These are phyloP conservation scores for Hamigera avellanea DNA, from an alignment of 495 filamentous ascomycete species.

Conservation along the genomic window DNA sequence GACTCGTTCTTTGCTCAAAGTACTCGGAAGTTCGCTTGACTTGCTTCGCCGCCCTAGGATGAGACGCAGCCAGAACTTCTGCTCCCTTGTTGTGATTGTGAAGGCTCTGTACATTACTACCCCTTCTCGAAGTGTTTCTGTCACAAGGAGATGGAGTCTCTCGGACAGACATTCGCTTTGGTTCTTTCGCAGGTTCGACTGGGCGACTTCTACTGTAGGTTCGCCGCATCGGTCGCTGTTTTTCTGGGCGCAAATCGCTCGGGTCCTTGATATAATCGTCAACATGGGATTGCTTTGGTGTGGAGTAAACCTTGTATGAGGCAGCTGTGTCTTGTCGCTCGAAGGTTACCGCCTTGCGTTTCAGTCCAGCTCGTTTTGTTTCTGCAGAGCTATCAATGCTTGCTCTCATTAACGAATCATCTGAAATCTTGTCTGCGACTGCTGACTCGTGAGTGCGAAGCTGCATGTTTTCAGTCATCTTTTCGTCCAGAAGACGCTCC, in stretches of 20 bases:
- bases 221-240: slow-evolving; percentile 5
- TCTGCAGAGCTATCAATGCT: not conserved
- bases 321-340: slow-evolving; percentile 2
- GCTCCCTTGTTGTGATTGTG: not conserved
- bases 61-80: not conserved
- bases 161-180: not conserved
- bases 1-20: slow-evolving; percentile 10
- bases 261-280: not conserved
- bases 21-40: slow-evolving; percentile 4
- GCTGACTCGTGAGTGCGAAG: not conserved
- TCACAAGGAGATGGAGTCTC: not conserved
- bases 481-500: too few relatives aligned
- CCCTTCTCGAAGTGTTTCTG: not conserved
- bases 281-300: not conserved
- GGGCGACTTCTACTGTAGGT: slow-evolving; percentile 11
- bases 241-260: not conserved
- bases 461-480: not conserved
- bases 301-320: not conserved
- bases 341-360: slow-evolving; percentile 21
- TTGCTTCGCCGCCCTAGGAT: not conserved
- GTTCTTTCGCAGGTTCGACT: not conserved
- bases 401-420: not conserved
- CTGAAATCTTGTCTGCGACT: too few relatives aligned
- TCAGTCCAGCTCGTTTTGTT: not conserved
- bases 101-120: not conserved